phyloP scores from a whole-genome alignment of 225 moss, liverwort and hornwort genomes.

The Physcomitrium patens region DNA sequence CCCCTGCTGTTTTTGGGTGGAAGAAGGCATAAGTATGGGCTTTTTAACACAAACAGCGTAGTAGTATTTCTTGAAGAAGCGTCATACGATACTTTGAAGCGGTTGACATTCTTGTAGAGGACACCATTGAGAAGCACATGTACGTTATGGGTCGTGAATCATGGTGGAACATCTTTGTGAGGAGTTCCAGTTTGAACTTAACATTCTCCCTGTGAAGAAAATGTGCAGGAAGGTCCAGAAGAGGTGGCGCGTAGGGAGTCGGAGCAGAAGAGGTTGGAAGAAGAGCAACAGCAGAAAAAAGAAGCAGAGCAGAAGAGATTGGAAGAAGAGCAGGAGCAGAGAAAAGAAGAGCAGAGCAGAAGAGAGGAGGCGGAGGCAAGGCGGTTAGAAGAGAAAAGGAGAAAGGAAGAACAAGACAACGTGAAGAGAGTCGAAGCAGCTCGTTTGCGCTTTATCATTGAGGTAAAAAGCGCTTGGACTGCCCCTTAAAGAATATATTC shows the following conservation, averaged over 20 bases:
- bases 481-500: not conserved
- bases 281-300: not conserved
- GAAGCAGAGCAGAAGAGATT: slow-evolving; percentile 34
- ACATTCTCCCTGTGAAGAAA: not conserved
- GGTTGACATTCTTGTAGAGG: not conserved
- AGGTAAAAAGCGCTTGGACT: slow-evolving; percentile 27
- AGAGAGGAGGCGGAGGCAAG: not conserved
- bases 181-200: not conserved
- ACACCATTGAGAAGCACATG: not conserved
- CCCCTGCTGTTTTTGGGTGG: not conserved
- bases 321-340: slow-evolving; percentile 25
- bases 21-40: not conserved
- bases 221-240: slow-evolving; percentile 29
- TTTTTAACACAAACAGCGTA: not conserved
- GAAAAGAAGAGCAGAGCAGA: slow-evolving; percentile 9
- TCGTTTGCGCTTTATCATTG: slow-evolving; percentile 38
- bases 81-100: not conserved
- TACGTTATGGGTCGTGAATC: not conserved
- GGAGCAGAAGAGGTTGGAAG: not conserved
- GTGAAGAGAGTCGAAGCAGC: slow-evolving; percentile 31
- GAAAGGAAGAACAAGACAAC: slow-evolving; percentile 28
- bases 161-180: not conserved
- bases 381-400: slow-evolving; percentile 20
- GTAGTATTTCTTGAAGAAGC: not conserved
- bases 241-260: not conserved